Percentiles rank a stretch among this genome's conserved stretches.
phyloP scores from a whole-genome alignment of 2,329 filamentous ascomycete genomes.

The Fusarium solani-melongenae region DNA sequence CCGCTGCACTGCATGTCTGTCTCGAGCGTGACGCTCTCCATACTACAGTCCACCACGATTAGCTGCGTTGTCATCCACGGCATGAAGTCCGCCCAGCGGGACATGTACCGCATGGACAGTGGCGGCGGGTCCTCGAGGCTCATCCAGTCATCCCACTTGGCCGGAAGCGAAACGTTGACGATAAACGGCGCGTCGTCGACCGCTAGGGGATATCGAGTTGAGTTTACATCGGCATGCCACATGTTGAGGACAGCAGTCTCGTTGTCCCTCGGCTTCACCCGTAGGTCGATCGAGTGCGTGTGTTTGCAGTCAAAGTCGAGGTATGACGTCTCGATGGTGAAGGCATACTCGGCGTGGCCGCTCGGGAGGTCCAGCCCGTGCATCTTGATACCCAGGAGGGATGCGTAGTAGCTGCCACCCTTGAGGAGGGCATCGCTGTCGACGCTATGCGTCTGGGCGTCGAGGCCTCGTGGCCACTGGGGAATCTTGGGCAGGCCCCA shows the following conservation, averaged over 20 bases:
- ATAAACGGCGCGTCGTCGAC: not conserved
- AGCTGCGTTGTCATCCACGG: not conserved
- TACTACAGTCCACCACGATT: slow-evolving; percentile 3
- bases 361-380: not conserved
- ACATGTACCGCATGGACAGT: slow-evolving; percentile 1
- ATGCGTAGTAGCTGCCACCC: not conserved
- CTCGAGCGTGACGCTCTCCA: not conserved
- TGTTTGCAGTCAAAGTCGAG: slow-evolving; percentile 10
- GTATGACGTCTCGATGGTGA: slow-evolving; percentile 13
- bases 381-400: slow-evolving; percentile 6
- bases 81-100: not conserved
- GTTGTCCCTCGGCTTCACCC: not conserved
- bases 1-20: slow-evolving; percentile 2
- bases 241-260: not conserved
- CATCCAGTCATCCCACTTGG: slow-evolving; percentile 1
- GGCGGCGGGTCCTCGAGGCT: not conserved
- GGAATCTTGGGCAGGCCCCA: slow-evolving; percentile 9
- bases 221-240: not conserved
- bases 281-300: not conserved
- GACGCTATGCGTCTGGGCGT: not conserved
- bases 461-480: not conserved
- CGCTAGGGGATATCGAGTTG: not conserved
- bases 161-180: not conserved
- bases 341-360: not conserved
- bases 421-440: not conserved